Evolutionary conservation across 306 rosid species (phyloP), one percentile per base, ranked within the genome.

Genomic region (Clitoria ternatea): DNA sequence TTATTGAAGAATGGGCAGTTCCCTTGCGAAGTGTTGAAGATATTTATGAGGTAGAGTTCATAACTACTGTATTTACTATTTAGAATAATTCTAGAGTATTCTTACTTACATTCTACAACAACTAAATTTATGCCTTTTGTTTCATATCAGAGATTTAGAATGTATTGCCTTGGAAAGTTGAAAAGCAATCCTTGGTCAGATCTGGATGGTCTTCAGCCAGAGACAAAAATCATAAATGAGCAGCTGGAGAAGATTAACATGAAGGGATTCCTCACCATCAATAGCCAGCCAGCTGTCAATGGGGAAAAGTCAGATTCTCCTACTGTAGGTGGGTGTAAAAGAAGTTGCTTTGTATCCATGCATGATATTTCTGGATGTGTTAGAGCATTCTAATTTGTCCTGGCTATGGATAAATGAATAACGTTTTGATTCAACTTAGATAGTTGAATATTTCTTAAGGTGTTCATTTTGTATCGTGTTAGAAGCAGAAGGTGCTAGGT

Each of bases 111-210:
- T 68, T 35, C 6, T 27, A 20, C 59, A 18, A 37, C 49, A 60
- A 69, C 73, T 40, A 75, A 63, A 71, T 65, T 39, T 57, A 23
- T 27, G 14, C 40, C 22, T 23, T 14, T 52, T 82, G 32, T 61
- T 80, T 27, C 35, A 29, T 70, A 40, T 64, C 96, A 94, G 99
- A 89, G 89, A 77, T 94, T 94, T 80, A 88, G 72, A 83, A 14
- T 87, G 76, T 84, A 74, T 81, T 94, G 95, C 82, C 84, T 84
- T 77, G 95, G 99, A 73, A 89, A 86, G 80, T 81, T 94, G 91
- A 94, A 85, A 82, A 94, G 85, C 87, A 89, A 86, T 67, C 99
- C 99, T 24, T 94, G 99, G 99, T 90, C 97, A 29, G 99, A 94
- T 74, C 65, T 94, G 44, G 97, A 94, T 43, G 97, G 99, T 77